Base-by-base conservation (phyloP, 2,329 filamentous ascomycete genomes). In the Zelopaecilomyces penicillatus region DNA sequence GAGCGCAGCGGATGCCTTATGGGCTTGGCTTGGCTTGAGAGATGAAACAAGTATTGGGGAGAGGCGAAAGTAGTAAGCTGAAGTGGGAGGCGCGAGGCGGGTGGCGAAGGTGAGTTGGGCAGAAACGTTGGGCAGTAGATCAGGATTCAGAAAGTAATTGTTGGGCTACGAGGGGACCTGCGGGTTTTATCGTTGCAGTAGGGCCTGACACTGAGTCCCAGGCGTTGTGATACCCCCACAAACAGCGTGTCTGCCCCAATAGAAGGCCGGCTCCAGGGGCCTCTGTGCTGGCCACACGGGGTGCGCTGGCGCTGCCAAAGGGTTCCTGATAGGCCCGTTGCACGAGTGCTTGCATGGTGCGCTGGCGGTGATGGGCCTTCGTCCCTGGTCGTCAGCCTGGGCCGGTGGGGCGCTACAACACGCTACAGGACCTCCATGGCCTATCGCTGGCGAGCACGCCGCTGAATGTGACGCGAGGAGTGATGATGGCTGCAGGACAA, bases 161-260 rank as follows among this genome's bases (percentile, higher is more conserved):
- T 67, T 63, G 62, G 64, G 65, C 64, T 58, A 62, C 54, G 61
- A 65, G 68, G 71, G 69, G 66, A 64, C 60, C 58, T 63, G 65
- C 65, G 67, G 69, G 65, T 73, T 75, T 75, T 75, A 75, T 64
- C 57, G 56, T 64, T 54, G 52, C 52, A 43, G 52, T 58, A 48
- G 48, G 50, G 54, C 56, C 57, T 55, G 59, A 62, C 53, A 34
- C 41, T 41, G 48, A 45, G 41, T 52, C 42, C 53, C 26, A 48
- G 45, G 46, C 48, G 46, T 34, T 39, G 42, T 47, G 34, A 52
- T 46, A 47, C 51, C 56, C 55, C 55, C 57, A 56, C 55, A 48
- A 46, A 41, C 41, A 48, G 42, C 43, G 44, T 43, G 49, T 52
- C 53, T 50, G 39, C 47, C 42, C 39, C 39, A 46, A 50, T 53